Percentiles rank a stretch among this genome's conserved stretches.
Conservation (phyloP, 2,329 filamentous ascomycete species). For the Lachnellula arida region DNA sequence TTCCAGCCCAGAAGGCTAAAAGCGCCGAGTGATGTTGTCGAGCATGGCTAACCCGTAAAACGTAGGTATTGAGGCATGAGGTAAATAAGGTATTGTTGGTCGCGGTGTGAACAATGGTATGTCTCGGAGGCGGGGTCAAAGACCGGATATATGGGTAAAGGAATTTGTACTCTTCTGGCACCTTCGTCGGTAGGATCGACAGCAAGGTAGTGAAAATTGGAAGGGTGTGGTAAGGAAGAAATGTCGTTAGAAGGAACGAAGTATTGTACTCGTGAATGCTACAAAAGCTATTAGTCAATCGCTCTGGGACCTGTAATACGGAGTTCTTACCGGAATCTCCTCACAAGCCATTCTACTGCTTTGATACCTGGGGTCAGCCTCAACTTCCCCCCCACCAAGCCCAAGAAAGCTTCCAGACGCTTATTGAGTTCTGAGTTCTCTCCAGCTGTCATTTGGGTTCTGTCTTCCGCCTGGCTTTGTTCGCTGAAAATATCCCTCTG, state of each 20-base stretch:
- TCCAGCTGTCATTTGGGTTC: slow-evolving; percentile 72
- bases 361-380: slow-evolving; percentile 85
- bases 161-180: slow-evolving; percentile 76
- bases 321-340: slow-evolving; percentile 69
- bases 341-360: slow-evolving; percentile 89
- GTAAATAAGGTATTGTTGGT: slow-evolving; percentile 75
- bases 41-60: slow-evolving; percentile 66
- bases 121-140: slow-evolving; percentile 69
- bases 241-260: slow-evolving; percentile 70
- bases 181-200: slow-evolving; percentile 73
- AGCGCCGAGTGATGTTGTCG: slow-evolving; percentile 72
- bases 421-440: slow-evolving; percentile 80
- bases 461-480: slow-evolving; percentile 85
- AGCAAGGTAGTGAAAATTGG: slow-evolving; percentile 81
- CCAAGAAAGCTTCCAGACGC: slow-evolving; percentile 77
- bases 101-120: slow-evolving; percentile 78
- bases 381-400: slow-evolving; percentile 69
- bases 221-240: slow-evolving; percentile 86
- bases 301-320: neutral
- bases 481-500: slow-evolving; percentile 82
- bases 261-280: slow-evolving; percentile 93
- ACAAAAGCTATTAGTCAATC: slow-evolving; percentile 10
- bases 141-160: slow-evolving; percentile 81
- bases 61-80: slow-evolving; percentile 70
- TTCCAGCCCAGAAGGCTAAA: slow-evolving; percentile 84